Evolutionary conservation across 78 protist species (phyloP), one percentile per base, ranked within the genome.

Genomic region (Carpediemonas membranifera): DNA sequence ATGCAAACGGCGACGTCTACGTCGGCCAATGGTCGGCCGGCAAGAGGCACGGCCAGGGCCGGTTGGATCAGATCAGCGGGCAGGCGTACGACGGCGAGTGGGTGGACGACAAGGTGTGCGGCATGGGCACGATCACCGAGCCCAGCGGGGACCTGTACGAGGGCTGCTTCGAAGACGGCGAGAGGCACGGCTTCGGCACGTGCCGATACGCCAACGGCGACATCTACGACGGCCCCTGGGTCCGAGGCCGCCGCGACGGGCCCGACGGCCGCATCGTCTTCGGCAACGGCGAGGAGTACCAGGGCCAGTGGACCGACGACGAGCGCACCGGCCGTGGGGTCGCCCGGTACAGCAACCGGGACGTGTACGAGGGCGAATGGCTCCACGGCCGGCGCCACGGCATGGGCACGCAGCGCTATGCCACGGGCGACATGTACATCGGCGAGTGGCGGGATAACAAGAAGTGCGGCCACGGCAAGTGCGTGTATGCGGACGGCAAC

Each of bases 181-280:
- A 19, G 31, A 31, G 68, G 11, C 27, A 28, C 19, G 68, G 68
- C 5, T 7, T 34, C 5, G 68, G 68, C 27, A 35, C 21, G 11
- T 64, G 68, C 47, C 2, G 13, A 15, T 64, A 64, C 51, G 51
- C 67, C 3, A 41, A 21, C 55, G 28, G 54, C 36, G 66, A 60
- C 53, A 35, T 44, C 14, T 71, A 71, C 65, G 37, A 24, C 28
- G 76, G 76, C 52, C 59, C 51, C 24, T 71, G 52, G 55, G 58
- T 11, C 15, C 14, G 13, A 3, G 76, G 76, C n/a, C 52, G 14
- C 28, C 65, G 76, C 33, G n/a, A 36, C 3, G 76, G 76, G 27
- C 25, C 5, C 44, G 11, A 3, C 37, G 60, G 65, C 54, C 11
- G 25, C 65, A 47, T 66, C 59, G 5, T 43, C 47, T 66, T 27